phyloP scores from a whole-genome alignment of 2,329 filamentous ascomycete species.

The Aureobasidium vineae region DNA sequence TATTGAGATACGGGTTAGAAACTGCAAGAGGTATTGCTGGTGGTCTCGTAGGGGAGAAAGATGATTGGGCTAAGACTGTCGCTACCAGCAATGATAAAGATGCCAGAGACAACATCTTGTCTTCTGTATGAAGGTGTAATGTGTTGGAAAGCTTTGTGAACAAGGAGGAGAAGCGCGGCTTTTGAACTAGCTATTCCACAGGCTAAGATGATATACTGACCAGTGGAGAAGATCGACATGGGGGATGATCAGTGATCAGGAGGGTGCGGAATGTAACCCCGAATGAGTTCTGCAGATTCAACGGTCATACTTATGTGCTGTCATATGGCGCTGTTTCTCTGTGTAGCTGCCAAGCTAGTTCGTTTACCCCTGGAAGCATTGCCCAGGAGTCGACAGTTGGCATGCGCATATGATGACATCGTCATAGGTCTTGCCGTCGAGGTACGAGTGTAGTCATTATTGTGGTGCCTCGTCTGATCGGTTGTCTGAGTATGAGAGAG shows the following conservation, averaged over 20 bases:
- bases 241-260: conserved; percentile 22
- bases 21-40: conserved; percentile 71
- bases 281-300: conserved; percentile 10
- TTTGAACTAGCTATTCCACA: background rate
- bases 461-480: background rate
- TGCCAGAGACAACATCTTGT: conserved; percentile 29
- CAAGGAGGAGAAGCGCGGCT: background rate
- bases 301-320: conserved; percentile 26
- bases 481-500: background rate
- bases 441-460: background rate
- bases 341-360: conserved; percentile 19
- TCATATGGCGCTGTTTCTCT: conserved; percentile 10
- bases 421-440: background rate
- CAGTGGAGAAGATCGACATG: conserved; percentile 15
- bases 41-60: conserved; percentile 60
- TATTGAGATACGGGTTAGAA: conserved; percentile 70
- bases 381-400: background rate
- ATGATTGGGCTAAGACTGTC: conserved; percentile 44
- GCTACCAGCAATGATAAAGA: conserved; percentile 7
- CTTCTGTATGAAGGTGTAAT: background rate
- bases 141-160: background rate
- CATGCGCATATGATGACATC: background rate
- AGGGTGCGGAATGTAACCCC: conserved; percentile 15
- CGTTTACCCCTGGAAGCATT: background rate
- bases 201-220: background rate